Evolutionary conservation across 352 stramenopile genomes (phyloP), one percentile per base, ranked within the genome.

Genomic region (Globisporangium paroecandrum): DNA sequence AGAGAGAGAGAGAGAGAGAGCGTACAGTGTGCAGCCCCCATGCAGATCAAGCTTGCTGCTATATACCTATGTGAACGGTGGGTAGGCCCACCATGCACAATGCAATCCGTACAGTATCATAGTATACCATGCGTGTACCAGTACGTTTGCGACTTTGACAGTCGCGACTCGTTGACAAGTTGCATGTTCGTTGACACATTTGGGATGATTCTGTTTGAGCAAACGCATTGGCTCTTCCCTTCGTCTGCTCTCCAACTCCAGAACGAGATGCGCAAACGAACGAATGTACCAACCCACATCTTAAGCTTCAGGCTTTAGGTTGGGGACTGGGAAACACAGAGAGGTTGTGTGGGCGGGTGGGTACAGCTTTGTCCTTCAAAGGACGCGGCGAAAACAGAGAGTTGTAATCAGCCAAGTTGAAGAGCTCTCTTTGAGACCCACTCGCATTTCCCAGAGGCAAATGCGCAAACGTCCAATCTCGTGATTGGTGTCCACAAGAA

Each of bases 391-490:
- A 43, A 18, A 18, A 18, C 12, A 15, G 49, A 63, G n/a, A 32
- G 32, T 4, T 51, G n/a, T 8, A 36, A 22, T 36, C 36, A 34
- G 58, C 32, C 56, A 49, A 22, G 62, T 55, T 62, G 46, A 41
- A 8, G 54, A 59, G 54, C 54, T 59, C 54, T 13, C 62, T 5
- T 7, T 63, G 38, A 46, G 12, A 46, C 12, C 38, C 38, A 25
- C 9, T 54, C 46, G 8, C 12, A 6, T 32, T 32, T 32, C 27
- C 34, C 1, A 3, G 60, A 9, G 62, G 32, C 51, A 67, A 73
- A 70, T 47, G 67, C 62, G 41, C 56, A 76, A 76, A 73, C 65
- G 41, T 55, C 55, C 66, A 58, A 61, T 41, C 60, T 43, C 18
- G 9, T 65, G 24, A 25, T 47, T 41, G 49, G 10, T n/a, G 65